These are phyloP conservation scores for Colletotrichum sp. DNA, from an alignment of 2,329 filamentous ascomycete genomes.

Conservation along the genomic window DNA sequence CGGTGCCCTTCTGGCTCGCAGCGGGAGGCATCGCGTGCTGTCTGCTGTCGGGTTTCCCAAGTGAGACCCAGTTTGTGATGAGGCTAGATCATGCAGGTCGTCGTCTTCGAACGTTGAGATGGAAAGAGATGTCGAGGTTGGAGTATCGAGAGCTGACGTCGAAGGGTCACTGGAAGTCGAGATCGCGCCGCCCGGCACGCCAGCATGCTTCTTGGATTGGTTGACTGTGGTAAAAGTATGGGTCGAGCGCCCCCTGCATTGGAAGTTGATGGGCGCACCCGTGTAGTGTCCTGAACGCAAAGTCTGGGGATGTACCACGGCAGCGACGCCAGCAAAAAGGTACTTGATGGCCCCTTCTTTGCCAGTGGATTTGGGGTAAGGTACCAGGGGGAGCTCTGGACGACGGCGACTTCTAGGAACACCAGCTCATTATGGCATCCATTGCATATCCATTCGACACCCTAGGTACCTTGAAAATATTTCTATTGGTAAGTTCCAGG, in stretches of 20 bases:
- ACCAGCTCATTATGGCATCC: background rate
- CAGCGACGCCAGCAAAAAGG: background rate
- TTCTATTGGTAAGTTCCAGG: background rate
- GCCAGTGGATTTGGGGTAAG: background rate
- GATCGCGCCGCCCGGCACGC: slow-evolving; percentile 15
- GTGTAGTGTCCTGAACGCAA: background rate
- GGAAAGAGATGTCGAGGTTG: slow-evolving; percentile 2
- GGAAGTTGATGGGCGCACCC: background rate
- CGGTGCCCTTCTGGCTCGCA: slow-evolving; percentile 65
- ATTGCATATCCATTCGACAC: background rate
- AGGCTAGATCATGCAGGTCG: background rate
- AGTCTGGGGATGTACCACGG: slow-evolving; percentile 5
- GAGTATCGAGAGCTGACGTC: background rate
- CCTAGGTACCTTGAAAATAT: background rate
- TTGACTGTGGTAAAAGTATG: slow-evolving; percentile 6
- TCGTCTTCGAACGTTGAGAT: slow-evolving; percentile 2
- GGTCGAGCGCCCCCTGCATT: slow-evolving; percentile 3
- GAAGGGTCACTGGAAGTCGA: slow-evolving; percentile 5
- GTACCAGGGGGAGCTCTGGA: background rate
- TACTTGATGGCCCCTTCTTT: background rate
- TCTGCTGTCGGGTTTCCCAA: background rate
- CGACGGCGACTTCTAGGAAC: background rate
- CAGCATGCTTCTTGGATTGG: slow-evolving; percentile 17
- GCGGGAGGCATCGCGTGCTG: slow-evolving; percentile 57
- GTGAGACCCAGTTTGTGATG: background rate